These are phyloP conservation scores for Eucalyptus microcorys DNA, from an alignment of 345 rosid genomes.

Conservation along the genomic window DNA sequence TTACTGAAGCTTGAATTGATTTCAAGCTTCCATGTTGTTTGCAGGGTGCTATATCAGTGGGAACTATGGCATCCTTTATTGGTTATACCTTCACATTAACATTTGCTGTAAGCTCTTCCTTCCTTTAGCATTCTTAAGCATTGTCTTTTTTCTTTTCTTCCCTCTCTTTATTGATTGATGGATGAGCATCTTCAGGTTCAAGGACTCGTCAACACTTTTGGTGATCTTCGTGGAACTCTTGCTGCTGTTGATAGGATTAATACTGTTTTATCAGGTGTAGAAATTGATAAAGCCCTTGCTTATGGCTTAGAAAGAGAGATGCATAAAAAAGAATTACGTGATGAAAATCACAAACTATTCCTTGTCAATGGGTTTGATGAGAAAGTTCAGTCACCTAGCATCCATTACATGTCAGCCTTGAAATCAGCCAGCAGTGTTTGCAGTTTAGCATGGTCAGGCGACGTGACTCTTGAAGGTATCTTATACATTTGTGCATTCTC, in stretches of 20 bases:
- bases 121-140: not conserved
- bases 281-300: slow-evolving; percentile 87
- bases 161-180: not conserved
- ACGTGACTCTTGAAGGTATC: slow-evolving; percentile 76
- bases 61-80: slow-evolving; percentile 83
- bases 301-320: slow-evolving; percentile 82
- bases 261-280: slow-evolving; percentile 61
- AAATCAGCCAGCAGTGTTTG: slow-evolving; percentile 46
- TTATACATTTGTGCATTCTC: not conserved
- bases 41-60: slow-evolving; percentile 91
- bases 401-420: slow-evolving; percentile 60
- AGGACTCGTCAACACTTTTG: slow-evolving; percentile 90
- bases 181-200: slow-evolving; percentile 49
- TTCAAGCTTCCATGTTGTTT: not conserved
- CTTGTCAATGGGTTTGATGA: slow-evolving; percentile 33
- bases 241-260: slow-evolving; percentile 92
- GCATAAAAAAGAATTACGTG: slow-evolving; percentile 31
- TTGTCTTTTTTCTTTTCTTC: not conserved
- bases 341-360: slow-evolving; percentile 49
- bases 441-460: slow-evolving; percentile 76
- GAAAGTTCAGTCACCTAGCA: slow-evolving; percentile 17
- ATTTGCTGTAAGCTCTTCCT: slow-evolving; percentile 61
- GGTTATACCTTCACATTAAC: slow-evolving; percentile 95
- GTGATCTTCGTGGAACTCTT: slow-evolving; percentile 86
- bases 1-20: not conserved